Evolutionary conservation across 78 protist species (phyloP).

Genomic region (slime mould (Dictyostelium discoideum)): dicty_2.7 NC_007089.4:5177501-5178000

Average conservation of each 20-base stretch:
- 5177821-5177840: not conserved
- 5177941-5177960: not conserved
- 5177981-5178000: slow-evolving; percentile 24
- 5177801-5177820: not conserved
- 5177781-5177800: slow-evolving; percentile 14
- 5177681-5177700: slow-evolving; percentile 1
- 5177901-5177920: not conserved
- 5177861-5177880: not conserved
- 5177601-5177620: too few species aligned
- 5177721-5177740: slow-evolving; percentile 8
- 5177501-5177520: slow-evolving; percentile 23
- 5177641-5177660: slow-evolving; percentile 1
- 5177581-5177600: too few species aligned
- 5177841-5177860: slow-evolving; percentile 1
- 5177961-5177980: not conserved
- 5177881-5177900: not conserved
- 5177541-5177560: not conserved
- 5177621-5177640: not conserved
- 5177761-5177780: slow-evolving; percentile 6
- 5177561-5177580: too few species aligned
- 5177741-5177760: not conserved
- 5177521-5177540: slow-evolving; percentile 1
- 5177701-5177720: slow-evolving; percentile 37
- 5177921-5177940: not conserved
- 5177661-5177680: slow-evolving; percentile 40